A percentile compares a stretch with the other conserved stretches of the same genome.
Conservation (phyloP, 1,139 yeast species). For the Zygoascus meyerae region DNA sequence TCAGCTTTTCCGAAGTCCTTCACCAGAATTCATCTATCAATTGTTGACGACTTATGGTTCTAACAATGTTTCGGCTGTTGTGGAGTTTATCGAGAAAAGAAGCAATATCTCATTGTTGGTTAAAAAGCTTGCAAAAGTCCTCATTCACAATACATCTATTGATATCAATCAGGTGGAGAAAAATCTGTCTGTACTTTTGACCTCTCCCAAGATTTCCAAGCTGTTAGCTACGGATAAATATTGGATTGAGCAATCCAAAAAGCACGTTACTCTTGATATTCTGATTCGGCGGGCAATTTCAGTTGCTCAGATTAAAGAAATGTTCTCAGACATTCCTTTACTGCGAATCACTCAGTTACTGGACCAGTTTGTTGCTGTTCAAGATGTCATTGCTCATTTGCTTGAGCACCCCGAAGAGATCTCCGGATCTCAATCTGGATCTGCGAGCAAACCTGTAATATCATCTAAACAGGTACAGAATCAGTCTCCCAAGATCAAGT, state of each 20-base stretch:
- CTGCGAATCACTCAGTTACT: constrained; percentile 27
- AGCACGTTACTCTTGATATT: constrained; percentile 12
- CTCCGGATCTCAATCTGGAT: constrained; percentile 7
- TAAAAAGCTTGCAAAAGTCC: constrained; percentile 18
- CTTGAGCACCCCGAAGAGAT: constrained; percentile 46
- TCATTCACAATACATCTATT: constrained; percentile 15
- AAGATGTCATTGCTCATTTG: constrained; percentile 51
- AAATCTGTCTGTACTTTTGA: constrained; percentile 14
- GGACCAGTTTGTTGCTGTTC: constrained; percentile 48
- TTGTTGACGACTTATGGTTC: constrained; percentile 27
- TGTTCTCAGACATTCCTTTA: constrained; percentile 26
- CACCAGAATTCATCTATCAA: constrained; percentile 30
- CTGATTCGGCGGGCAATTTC: constrained; percentile 11
- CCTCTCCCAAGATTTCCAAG: constrained; percentile 15
- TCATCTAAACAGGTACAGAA: background rate
- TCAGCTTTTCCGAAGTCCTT: constrained; percentile 14
- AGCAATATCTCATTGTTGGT: constrained; percentile 15
- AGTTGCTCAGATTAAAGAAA: constrained; percentile 20
- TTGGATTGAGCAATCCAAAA: constrained; percentile 7
- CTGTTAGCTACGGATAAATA: constrained; percentile 7
- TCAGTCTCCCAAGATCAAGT: constrained; percentile 11
- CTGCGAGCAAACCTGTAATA: background rate
- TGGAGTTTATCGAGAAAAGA: constrained; percentile 17
- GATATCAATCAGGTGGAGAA: constrained; percentile 10
- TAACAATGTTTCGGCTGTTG: constrained; percentile 20